phyloP scores from a whole-genome alignment of 129 eudicot genomes.

The Tagetes patula region DNA sequence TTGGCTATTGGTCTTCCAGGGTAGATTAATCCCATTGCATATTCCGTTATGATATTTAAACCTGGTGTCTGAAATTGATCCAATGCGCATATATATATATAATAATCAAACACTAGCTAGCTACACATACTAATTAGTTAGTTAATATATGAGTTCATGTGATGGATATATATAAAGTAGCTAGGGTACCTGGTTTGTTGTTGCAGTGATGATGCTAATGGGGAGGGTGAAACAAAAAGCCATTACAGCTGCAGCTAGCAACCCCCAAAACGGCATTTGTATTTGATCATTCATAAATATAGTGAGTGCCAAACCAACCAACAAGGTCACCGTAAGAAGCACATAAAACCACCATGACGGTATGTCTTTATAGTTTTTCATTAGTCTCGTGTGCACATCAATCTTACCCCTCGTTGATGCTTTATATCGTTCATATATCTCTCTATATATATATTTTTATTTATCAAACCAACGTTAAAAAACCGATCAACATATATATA shows the following conservation, averaged over 20 bases:
- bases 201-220: constrained; percentile 79
- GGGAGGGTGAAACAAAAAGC: constrained; percentile 78
- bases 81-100: too few species aligned
- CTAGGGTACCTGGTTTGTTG: constrained; percentile 65
- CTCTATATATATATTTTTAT: constrained; percentile 31
- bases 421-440: constrained; percentile 46
- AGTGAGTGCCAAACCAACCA: constrained; percentile 52
- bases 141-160: too few species aligned
- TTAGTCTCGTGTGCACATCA: constrained; percentile 76
- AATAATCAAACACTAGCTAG: too few species aligned
- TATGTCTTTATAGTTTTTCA: constrained; percentile 67
- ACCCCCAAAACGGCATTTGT: constrained; percentile 85
- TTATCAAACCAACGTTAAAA: not conserved
- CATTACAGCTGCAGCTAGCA: constrained; percentile 46
- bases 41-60: constrained; percentile 78
- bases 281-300: constrained; percentile 57
- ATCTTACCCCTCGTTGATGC: constrained; percentile 50
- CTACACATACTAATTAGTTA: too few species aligned
- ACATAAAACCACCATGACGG: constrained; percentile 74
- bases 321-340: constrained; percentile 46
- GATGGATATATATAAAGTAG: too few species aligned
- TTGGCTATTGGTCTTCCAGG: constrained; percentile 88
- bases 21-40: constrained; percentile 67
- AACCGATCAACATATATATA: too few species aligned
- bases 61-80: constrained; percentile 64